Percentiles rank a stretch among this genome's conserved stretches.
These are phyloP conservation scores for Phytopythium sindhum DNA, from an alignment of 352 stramenopile genomes.

Conservation along the genomic window DNA sequence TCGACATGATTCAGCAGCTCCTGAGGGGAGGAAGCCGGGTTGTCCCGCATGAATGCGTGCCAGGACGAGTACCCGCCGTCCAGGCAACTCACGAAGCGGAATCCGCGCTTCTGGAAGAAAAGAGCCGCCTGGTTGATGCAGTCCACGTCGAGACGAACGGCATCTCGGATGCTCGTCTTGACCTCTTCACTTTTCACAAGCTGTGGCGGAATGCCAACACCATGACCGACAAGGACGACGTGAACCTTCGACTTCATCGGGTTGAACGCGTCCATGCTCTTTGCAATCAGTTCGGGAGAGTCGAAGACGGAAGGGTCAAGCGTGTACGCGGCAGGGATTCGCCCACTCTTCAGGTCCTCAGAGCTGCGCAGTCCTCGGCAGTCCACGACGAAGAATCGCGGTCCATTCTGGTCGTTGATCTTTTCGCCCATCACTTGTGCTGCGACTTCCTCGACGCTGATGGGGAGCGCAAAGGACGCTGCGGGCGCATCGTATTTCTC, in stretches of 20 bases:
- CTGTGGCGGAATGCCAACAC: constrained; percentile 59
- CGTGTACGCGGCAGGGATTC: constrained; percentile 72
- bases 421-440: constrained; percentile 67
- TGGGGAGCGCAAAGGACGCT: constrained; percentile 58
- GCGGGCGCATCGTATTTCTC: constrained; percentile 57
- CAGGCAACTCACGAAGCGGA: constrained; percentile 76
- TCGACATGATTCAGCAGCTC: constrained; percentile 71
- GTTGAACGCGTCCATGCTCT: constrained; percentile 64
- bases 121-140: constrained; percentile 71
- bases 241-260: constrained; percentile 73
- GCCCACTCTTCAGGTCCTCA: constrained; percentile 72
- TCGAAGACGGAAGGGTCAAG: constrained; percentile 80
- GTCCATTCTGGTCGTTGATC: constrained; percentile 18
- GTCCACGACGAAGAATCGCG: constrained; percentile 79
- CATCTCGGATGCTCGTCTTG: constrained; percentile 74
- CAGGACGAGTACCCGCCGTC: constrained; percentile 79
- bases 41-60: constrained; percentile 83
- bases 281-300: constrained; percentile 70
- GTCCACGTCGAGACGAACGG: constrained; percentile 61
- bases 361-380: constrained; percentile 71
- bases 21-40: constrained; percentile 42
- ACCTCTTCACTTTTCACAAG: constrained; percentile 59
- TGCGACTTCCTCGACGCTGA: constrained; percentile 68
- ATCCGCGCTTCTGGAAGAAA: constrained; percentile 81
- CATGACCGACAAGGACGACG: constrained; percentile 72